Evolutionary conservation across 352 stramenopile genomes (phyloP).

Genomic region (Phytophthora podocarpi): DNA sequence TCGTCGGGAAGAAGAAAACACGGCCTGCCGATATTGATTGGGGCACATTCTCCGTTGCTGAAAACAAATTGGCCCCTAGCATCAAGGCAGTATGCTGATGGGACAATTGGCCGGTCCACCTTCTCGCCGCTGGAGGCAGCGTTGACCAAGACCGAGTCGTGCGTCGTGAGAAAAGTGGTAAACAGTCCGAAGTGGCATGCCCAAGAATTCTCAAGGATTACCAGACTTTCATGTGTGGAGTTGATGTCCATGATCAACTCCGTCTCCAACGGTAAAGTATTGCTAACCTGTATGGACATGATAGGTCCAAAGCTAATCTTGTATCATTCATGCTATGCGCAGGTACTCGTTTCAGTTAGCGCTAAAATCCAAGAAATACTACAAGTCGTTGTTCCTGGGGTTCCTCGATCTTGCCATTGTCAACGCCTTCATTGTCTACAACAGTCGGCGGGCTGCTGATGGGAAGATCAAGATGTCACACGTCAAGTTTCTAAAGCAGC

Average conservation of each 20-base stretch:
- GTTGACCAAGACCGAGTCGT: background rate
- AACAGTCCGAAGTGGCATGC: background rate
- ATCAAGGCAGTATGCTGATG: background rate
- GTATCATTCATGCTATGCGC: too few species aligned
- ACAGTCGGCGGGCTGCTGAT: background rate
- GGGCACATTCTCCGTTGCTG: background rate
- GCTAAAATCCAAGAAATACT: background rate
- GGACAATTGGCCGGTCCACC: background rate
- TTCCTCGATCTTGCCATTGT: conserved; percentile 1
- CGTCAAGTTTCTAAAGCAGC: conserved; percentile 6
- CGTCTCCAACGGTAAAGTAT: background rate
- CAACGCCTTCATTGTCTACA: background rate
- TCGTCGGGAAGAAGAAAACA: background rate
- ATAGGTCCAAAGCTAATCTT: too few species aligned
- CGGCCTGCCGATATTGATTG: background rate
- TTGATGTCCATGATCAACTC: conserved; percentile 4
- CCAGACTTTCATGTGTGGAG: background rate
- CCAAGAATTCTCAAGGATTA: background rate
- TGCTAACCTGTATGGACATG: background rate
- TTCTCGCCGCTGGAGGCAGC: background rate
- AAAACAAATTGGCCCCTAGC: background rate
- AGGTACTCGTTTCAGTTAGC: background rate
- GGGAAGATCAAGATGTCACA: background rate
- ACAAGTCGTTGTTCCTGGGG: too few species aligned
- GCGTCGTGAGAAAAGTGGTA: background rate